Base-by-base conservation (phyloP, 2,329 filamentous ascomycete species). In the Colletotrichum karsti region DNA sequence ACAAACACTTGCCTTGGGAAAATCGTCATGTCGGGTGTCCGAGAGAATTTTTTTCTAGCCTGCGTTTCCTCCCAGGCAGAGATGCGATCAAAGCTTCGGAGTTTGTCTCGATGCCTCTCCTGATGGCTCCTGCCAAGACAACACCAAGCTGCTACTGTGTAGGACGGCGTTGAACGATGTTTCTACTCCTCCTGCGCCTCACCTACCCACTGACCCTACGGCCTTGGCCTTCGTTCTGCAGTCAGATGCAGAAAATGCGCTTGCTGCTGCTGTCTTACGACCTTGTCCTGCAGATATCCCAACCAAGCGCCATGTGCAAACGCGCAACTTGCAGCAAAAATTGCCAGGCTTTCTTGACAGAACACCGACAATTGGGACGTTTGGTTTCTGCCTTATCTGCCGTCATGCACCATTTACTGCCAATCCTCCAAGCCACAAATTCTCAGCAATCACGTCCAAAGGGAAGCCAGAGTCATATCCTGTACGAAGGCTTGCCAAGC, bases 141-240 rank as follows among this genome's bases (percentile, higher is more conserved):
- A 7, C 9, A 35, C 62, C 58, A 67, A 46, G 59, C 42, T 46
- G 44, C 64, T 63, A 63, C 64, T 67, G 64, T 44, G 51, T 66
- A 63, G 50, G 58, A 63, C 41, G 58, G 58, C 20, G 48, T 55
- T 51, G 20, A 20, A 42, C 39, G 41, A 48, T 24, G 64, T 56
- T 63, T 67, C 42, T 53, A 15, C 44, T 18, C 24, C 28, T 53
- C 39, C 64, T 64, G 44, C 64, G 64, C 64, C 64, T 67, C 64
- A 30, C 53, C 51, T 51, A 30, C 59, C 46, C 53, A 41, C 60
- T 46, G 60, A 54, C 53, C 10, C 44, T 64, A 53, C 41, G 64
- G 64, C 15, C 53, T 67, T 58, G 60, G 64, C 53, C 20, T 15
- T 58, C 28, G 37, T 53, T 10, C 51, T 53, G 30, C 37, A 46